Conservation (phyloP, 1,284 basidiomycete genomes). For the Austroboletus niveus region DNA sequence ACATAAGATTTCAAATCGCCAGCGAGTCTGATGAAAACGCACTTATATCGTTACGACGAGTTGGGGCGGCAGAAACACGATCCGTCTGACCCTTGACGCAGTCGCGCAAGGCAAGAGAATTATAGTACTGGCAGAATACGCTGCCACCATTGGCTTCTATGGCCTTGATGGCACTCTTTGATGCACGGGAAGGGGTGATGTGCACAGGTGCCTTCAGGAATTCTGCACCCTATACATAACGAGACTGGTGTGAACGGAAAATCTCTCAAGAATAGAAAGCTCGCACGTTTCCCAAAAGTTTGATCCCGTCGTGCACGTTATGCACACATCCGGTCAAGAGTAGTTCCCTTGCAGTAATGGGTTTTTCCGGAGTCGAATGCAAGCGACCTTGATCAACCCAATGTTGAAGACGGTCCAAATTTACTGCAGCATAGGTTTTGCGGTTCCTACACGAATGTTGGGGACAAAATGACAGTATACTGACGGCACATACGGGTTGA, state of each 20-base stretch:
- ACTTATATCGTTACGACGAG: slow-evolving; percentile 85
- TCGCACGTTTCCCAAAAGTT: slow-evolving; percentile 82
- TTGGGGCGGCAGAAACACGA: slow-evolving; percentile 72
- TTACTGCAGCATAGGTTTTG: slow-evolving; percentile 80
- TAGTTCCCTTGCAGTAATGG: slow-evolving; percentile 88
- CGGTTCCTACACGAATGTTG: slow-evolving; percentile 48
- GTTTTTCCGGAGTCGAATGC: slow-evolving; percentile 71
- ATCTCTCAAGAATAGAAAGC: neutral
- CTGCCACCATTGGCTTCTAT: slow-evolving; percentile 83
- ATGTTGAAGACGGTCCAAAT: slow-evolving; percentile 84
- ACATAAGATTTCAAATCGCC: slow-evolving; percentile 3
- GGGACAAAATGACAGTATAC: slow-evolving; percentile 2
- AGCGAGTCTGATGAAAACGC: slow-evolving; percentile 28
- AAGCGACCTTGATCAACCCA: slow-evolving; percentile 90
- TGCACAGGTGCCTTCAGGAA: slow-evolving; percentile 75
- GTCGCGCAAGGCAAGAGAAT: slow-evolving; percentile 79
- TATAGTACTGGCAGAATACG: slow-evolving; percentile 92
- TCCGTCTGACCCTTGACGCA: slow-evolving; percentile 73
- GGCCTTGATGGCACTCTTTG: slow-evolving; percentile 81
- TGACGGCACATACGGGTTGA: slow-evolving; percentile 74
- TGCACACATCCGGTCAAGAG: slow-evolving; percentile 87
- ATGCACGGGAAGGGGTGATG: slow-evolving; percentile 83
- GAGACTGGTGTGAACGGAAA: slow-evolving; percentile 5
- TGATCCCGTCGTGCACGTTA: slow-evolving; percentile 86
- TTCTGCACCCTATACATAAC: slow-evolving; percentile 52